Conservation (phyloP, 2,329 filamentous ascomycete species). For the Escovopsis sp. region DNA sequence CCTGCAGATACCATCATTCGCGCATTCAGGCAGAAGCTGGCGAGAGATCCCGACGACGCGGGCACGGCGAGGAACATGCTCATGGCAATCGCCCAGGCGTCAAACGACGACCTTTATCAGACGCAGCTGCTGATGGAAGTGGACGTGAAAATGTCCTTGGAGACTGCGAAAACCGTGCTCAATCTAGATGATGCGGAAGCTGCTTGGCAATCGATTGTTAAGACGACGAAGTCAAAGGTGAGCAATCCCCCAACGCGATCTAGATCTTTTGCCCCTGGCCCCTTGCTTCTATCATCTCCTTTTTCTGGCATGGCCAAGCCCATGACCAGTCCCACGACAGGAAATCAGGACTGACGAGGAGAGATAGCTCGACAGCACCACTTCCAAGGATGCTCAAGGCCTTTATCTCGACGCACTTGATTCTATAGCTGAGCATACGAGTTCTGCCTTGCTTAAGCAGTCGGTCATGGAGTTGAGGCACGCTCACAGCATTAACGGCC, state of each 20-base stretch:
- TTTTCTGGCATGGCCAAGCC: not conserved
- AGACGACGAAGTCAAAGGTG: conserved; percentile 16
- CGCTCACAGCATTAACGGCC: conserved; percentile 5
- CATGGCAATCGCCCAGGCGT: conserved; percentile 18
- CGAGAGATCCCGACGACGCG: conserved; percentile 17
- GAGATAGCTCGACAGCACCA: conserved; percentile 13
- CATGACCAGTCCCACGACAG: not conserved
- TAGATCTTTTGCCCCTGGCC: too few relatives aligned
- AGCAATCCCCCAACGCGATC: conserved; percentile 1
- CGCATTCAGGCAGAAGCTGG: conserved; percentile 21
- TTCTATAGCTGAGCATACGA: conserved; percentile 18
- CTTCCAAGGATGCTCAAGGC: conserved; percentile 15
- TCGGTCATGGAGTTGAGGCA: conserved; percentile 13
- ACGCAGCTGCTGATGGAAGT: conserved; percentile 19
- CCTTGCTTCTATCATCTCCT: not conserved
- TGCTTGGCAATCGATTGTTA: conserved; percentile 7
- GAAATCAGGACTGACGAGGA: not conserved
- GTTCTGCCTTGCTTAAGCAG: conserved; percentile 12
- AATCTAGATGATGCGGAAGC: conserved; percentile 6
- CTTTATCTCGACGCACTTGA: conserved; percentile 22
- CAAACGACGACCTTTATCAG: conserved; percentile 21
- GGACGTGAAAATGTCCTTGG: conserved; percentile 21
- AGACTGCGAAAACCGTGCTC: conserved; percentile 19
- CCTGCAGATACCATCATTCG: conserved; percentile 19
- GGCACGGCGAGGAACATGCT: conserved; percentile 19